Evolutionary conservation across 148 eudicot species (phyloP).

Genomic region (Chenopodium suecicum): DNA sequence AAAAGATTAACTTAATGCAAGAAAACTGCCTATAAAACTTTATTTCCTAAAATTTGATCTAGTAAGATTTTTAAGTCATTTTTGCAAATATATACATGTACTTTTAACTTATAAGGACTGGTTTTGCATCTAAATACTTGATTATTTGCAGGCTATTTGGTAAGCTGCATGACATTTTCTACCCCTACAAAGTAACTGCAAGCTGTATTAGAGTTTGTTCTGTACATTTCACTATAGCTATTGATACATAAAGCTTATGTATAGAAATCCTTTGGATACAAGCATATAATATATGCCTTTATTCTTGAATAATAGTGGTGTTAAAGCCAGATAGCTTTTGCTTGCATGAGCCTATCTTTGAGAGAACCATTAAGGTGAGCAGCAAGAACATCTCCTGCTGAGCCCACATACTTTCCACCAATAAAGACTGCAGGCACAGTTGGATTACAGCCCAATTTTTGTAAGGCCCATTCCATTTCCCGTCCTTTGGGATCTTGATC

Average conservation of each 20-base stretch:
- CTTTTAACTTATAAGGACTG: background rate
- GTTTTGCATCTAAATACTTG: background rate
- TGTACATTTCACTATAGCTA: conserved; percentile 9
- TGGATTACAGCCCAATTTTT: conserved; percentile 27
- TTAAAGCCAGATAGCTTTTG: conserved; percentile 36
- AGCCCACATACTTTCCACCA: conserved; percentile 34
- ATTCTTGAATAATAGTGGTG: background rate
- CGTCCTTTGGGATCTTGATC: conserved; percentile 30
- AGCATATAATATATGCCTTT: conserved; percentile 6
- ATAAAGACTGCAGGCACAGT: conserved; percentile 33
- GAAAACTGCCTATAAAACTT: no score
- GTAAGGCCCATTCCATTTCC: conserved; percentile 37
- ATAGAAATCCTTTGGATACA: conserved; percentile 6
- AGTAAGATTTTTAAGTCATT: background rate
- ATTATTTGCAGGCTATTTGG: background rate
- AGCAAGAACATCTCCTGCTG: conserved; percentile 26
- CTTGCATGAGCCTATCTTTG: conserved; percentile 31
- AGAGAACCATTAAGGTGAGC: conserved; percentile 36
- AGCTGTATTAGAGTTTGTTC: background rate
- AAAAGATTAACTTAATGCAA: no score
- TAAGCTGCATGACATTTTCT: background rate
- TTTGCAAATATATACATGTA: background rate
- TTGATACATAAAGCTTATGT: conserved; percentile 12
- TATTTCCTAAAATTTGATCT: no score
- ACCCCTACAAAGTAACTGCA: background rate